These are phyloP conservation scores for Ocimum tenuiflorum DNA, from an alignment of 257 asterid species.

Conservation along the genomic window DNA sequence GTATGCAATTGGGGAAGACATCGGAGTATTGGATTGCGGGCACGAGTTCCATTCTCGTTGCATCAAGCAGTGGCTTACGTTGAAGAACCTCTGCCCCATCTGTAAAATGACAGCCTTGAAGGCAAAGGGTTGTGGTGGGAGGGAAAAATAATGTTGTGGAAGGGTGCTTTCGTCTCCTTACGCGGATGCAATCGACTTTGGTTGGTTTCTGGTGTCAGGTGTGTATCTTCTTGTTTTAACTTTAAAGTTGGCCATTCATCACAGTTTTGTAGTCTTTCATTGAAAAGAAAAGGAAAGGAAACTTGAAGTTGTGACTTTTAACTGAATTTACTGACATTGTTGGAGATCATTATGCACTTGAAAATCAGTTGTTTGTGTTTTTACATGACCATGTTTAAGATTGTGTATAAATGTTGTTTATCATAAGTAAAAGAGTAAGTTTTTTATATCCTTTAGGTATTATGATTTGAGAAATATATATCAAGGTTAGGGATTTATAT, in stretches of 20 bases:
- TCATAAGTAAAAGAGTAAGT: no score
- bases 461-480: no score
- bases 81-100: conserved; percentile 84
- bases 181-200: conserved; percentile 5
- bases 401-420: no score
- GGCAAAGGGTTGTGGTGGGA: conserved; percentile 2
- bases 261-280: conserved; percentile 21
- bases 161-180: background rate
- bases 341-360: background rate
- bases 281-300: background rate
- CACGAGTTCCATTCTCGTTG: conserved; percentile 74
- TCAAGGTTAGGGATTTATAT: no score
- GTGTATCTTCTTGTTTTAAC: background rate
- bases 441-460: no score
- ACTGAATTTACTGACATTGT: background rate
- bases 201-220: conserved; percentile 4
- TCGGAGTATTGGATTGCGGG: conserved; percentile 67
- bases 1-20: conserved; percentile 47
- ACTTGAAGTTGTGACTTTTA: background rate
- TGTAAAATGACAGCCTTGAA: conserved; percentile 70
- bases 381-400: no score
- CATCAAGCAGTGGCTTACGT: conserved; percentile 70
- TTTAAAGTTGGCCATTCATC: conserved; percentile 7
- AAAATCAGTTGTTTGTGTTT: background rate
- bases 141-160: background rate